phyloP scores from a whole-genome alignment of 306 rosid genomes.

The Cucurbita moschata region DNA sequence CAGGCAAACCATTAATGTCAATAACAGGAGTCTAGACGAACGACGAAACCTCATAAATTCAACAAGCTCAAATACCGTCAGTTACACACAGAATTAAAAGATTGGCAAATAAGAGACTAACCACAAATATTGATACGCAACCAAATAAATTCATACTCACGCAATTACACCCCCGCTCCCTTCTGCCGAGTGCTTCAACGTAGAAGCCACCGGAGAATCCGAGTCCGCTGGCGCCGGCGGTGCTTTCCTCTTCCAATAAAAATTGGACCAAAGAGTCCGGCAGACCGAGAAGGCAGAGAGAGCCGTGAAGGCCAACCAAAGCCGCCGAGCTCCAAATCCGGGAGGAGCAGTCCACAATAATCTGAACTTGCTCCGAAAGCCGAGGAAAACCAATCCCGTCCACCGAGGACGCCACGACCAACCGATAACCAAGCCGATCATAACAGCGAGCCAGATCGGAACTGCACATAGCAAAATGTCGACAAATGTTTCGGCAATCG shows the following conservation, averaged over 20 bases:
- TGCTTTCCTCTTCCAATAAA: constrained; percentile 27
- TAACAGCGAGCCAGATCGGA: constrained; percentile 96
- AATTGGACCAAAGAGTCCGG: constrained; percentile 63
- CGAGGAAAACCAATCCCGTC: constrained; percentile 83
- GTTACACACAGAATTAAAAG: neutral
- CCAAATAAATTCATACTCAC: constrained; percentile 15
- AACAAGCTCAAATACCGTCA: neutral
- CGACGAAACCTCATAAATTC: neutral
- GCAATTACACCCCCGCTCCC: constrained; percentile 4
- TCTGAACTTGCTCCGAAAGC: constrained; percentile 77
- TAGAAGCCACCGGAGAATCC: neutral
- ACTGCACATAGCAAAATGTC: constrained; percentile 88
- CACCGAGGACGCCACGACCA: constrained; percentile 98
- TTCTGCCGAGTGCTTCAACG: neutral
- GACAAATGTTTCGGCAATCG: constrained; percentile 79
- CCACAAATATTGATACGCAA: neutral
- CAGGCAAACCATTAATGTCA: neutral
- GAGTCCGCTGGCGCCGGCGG: constrained; percentile 1
- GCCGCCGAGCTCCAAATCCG: constrained; percentile 85
- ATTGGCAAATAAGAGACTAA: neutral
- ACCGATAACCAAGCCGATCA: constrained; percentile 80
- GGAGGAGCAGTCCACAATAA: constrained; percentile 90
- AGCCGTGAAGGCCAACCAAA: constrained; percentile 90
- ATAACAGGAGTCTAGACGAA: neutral
- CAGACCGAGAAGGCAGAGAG: constrained; percentile 79